Evolutionary conservation across 2,329 filamentous ascomycete genomes (phyloP), one percentile per base, ranked within the genome.

Genomic region (Apiospora hydei): DNA sequence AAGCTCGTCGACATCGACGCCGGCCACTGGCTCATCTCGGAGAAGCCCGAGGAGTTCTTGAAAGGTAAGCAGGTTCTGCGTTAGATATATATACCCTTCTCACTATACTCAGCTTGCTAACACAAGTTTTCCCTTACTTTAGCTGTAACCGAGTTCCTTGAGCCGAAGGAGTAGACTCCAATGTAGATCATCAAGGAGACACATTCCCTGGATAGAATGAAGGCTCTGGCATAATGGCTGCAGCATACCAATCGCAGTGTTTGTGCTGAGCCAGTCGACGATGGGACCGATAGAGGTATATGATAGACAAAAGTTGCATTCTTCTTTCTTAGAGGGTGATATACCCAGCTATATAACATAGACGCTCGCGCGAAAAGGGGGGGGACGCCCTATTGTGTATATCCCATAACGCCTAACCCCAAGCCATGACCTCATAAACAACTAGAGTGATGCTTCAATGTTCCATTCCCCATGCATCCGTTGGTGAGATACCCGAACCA

Each of bases 21-120:
- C 11, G 94, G 94, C 0, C 94, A 97, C 81, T 97, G 94, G 94
- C 85, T 97, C 6, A 95, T 96, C 74, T 94, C 93, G n/a, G 94
- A 97, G 85, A 92, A 94, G 77, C 94, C 94, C 0, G 90, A 94
- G 78, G 91, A 87, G 13, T 97, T 97, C 76, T 89, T 91, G 79
- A 84, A 88, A 86, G 91, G 93, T 94, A 80, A 80, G 88, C 80
- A 14, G 21, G 16, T 57, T 26, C 14, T 34, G 53, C 21, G 26
- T 16, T 13, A 3, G 11, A 61, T 16, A 44, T 16, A 14, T 16
- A 44, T 47, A 47, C 46, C 67, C 13, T 30, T 6, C 18, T 16
- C 26, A 4, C 18, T n/a, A 46, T 41, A 43, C 16, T 47, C 13
- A 24, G 43, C 4, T 18, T n/a, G 68, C 47, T 69, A 57, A 69